Evolutionary conservation across 768 basidiomycete species (phyloP).

Genomic region (Suillus subalutaceus): DNA sequence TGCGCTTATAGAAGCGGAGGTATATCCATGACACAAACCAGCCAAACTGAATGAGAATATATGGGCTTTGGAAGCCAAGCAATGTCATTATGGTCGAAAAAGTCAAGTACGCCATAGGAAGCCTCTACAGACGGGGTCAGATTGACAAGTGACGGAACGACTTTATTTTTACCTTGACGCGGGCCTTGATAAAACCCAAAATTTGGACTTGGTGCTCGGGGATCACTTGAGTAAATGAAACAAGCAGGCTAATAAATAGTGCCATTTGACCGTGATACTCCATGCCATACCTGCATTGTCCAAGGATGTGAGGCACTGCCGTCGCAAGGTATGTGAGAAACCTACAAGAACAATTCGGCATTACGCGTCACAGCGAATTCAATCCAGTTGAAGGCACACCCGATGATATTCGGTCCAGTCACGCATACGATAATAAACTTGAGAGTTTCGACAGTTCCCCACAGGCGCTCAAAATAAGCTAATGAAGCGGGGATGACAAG

Average conservation of each 20-base stretch:
- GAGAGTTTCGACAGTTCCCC: constrained; percentile 84
- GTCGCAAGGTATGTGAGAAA: constrained; percentile 19
- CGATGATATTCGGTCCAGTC: constrained; percentile 84
- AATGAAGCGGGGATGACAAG: constrained; percentile 80
- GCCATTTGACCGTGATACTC: constrained; percentile 93
- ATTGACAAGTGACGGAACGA: background rate
- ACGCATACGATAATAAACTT: constrained; percentile 86
- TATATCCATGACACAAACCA: constrained; percentile 97
- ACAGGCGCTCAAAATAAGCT: constrained; percentile 91
- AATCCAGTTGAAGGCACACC: constrained; percentile 87
- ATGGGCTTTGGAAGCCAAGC: constrained; percentile 85
- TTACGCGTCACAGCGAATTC: constrained; percentile 72
- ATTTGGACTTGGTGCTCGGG: constrained; percentile 98
- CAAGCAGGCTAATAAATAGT: constrained; percentile 84
- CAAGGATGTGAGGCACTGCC: constrained; percentile 17
- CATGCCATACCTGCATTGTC: constrained; percentile 73
- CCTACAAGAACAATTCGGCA: constrained; percentile 79
- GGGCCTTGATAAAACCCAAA: constrained; percentile 78
- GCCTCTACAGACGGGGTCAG: constrained; percentile 50
- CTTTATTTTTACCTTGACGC: constrained; percentile 74
- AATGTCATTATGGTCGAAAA: constrained; percentile 85
- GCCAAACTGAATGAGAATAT: constrained; percentile 96
- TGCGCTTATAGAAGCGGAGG: constrained; percentile 95
- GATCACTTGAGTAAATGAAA: constrained; percentile 97
- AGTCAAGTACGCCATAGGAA: constrained; percentile 95